Percentiles rank a stretch among this genome's conserved stretches.
These are phyloP conservation scores for Sclerotinia trifoliorum DNA, from an alignment of 2,329 filamentous ascomycete genomes.

Conservation along the genomic window DNA sequence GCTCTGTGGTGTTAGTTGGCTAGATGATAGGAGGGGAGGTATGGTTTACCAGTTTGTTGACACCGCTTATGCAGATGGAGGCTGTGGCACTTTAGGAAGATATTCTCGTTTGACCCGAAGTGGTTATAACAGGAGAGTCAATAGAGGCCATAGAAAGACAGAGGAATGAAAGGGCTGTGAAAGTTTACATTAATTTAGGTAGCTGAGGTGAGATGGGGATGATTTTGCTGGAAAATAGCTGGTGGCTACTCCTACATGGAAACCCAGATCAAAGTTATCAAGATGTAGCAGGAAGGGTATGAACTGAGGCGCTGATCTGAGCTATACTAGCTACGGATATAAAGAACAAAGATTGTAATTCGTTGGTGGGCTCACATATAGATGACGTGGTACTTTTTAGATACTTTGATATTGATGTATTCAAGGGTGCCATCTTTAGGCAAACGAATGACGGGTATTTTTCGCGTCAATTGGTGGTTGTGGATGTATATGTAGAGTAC, in stretches of 20 bases:
- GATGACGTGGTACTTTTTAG: too few relatives aligned
- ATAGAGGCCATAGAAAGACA: not conserved
- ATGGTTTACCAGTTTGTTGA: not conserved
- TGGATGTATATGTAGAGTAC: not conserved
- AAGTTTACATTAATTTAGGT: not conserved
- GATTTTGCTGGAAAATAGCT: not conserved
- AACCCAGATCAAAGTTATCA: not conserved
- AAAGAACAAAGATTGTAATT: not conserved
- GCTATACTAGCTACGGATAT: not conserved
- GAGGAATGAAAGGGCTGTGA: not conserved
- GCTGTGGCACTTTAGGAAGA: not conserved
- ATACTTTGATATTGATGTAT: not conserved
- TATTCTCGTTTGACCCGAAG: not conserved
- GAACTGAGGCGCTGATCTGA: not conserved
- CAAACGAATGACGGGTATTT: not conserved
- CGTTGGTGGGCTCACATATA: not conserved
- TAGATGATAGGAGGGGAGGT: not conserved
- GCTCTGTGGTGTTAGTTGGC: not conserved
- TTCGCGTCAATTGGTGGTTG: not conserved
- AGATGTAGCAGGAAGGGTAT: not conserved
- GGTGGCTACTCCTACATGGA: not conserved
- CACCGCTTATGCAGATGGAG: not conserved
- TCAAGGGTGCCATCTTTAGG: not conserved
- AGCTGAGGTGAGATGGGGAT: not conserved
- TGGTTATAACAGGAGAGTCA: not conserved